Evolutionary conservation across 441 rosid genomes (phyloP).

Genomic region (Euphorbia schlechtendalii): DNA sequence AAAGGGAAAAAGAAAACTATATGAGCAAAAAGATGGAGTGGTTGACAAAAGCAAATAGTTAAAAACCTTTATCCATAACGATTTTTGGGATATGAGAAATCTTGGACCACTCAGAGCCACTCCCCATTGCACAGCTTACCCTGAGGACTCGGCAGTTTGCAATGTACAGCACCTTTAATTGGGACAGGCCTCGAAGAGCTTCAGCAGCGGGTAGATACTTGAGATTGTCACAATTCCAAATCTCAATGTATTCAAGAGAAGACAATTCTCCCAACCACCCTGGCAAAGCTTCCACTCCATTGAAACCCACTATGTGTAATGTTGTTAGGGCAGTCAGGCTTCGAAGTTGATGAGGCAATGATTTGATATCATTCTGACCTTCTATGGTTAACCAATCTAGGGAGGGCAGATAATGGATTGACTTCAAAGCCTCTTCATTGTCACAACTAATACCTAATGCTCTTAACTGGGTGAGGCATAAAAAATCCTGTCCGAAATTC

Average conservation of each 20-base stretch:
- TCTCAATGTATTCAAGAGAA: background rate
- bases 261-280: background rate
- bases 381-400: background rate
- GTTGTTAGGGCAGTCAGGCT: slow-evolving; percentile 16
- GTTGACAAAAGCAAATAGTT: too few relatives aligned
- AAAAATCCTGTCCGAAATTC: background rate
- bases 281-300: slow-evolving; percentile 13
- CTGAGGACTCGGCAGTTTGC: too few relatives aligned
- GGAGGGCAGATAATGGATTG: background rate
- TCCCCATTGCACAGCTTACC: too few relatives aligned
- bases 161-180: background rate
- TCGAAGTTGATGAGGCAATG: slow-evolving; percentile 25
- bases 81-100: too few relatives aligned
- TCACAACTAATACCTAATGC: slow-evolving; percentile 10
- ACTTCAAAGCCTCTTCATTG: slow-evolving; percentile 8
- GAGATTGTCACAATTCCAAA: background rate
- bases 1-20: too few relatives aligned
- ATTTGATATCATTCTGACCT: slow-evolving; percentile 19
- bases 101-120: too few relatives aligned
- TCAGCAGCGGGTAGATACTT: background rate
- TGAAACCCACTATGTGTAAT: slow-evolving; percentile 3
- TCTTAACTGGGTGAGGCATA: slow-evolving; percentile 16
- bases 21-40: too few relatives aligned
- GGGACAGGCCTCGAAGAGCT: background rate
- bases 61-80: too few relatives aligned